A percentile compares a stretch with the other conserved stretches of the same genome.
Conservation (phyloP, 176 grass and related monocot genomes). For the Triticum turgidum region DNA sequence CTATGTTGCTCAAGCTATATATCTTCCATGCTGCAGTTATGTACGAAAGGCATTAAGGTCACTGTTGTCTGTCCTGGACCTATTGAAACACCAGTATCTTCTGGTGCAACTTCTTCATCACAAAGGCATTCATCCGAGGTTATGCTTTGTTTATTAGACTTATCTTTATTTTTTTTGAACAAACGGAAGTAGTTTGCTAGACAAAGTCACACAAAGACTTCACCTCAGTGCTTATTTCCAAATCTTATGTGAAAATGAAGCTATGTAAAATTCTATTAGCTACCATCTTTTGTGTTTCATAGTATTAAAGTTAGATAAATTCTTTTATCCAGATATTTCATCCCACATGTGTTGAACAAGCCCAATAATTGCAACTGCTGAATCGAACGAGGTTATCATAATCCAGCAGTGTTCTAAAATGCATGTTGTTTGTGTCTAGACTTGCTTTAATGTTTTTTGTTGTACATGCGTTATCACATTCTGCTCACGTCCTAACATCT, state of each 20-base stretch:
- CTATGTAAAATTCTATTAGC: neutral
- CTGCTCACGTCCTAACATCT: neutral
- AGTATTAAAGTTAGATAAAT: neutral
- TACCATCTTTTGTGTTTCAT: neutral
- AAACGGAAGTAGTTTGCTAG: neutral
- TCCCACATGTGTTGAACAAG: neutral
- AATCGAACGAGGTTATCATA: neutral
- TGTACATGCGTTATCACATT: neutral
- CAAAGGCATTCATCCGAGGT: constrained; percentile 68
- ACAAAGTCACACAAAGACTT: neutral
- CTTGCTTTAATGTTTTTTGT: neutral
- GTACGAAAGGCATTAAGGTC: constrained; percentile 84
- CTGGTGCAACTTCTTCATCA: constrained; percentile 39
- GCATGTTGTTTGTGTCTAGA: neutral
- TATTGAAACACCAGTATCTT: constrained; percentile 67
- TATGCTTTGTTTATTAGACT: constrained; percentile 30
- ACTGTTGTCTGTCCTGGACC: constrained; percentile 94
- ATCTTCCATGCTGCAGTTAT: constrained; percentile 60
- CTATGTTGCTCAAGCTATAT: neutral
- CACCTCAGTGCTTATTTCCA: neutral
- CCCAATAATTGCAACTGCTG: neutral
- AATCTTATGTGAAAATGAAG: neutral
- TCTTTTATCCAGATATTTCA: neutral
- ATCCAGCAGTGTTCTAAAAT: neutral
- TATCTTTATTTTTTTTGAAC: neutral